Conservation (phyloP, 768 basidiomycete species). For the Agrocybe praecox region DNA sequence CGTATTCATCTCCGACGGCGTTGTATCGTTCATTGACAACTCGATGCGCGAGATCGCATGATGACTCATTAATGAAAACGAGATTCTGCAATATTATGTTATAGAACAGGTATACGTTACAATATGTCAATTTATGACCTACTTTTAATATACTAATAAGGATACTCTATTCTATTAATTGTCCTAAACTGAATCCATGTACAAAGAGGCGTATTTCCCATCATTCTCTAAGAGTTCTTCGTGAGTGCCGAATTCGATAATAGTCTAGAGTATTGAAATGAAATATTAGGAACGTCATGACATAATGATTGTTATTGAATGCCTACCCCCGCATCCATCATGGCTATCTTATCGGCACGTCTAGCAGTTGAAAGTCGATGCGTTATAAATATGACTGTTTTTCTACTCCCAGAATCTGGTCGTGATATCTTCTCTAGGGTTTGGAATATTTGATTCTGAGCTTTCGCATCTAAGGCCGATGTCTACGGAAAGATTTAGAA, state of each 20-base stretch:
- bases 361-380: conserved; percentile 82
- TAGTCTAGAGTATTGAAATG: conserved; percentile 46
- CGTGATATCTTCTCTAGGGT: conserved; percentile 70
- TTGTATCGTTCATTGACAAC: conserved; percentile 69
- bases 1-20: conserved; percentile 65
- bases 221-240: conserved; percentile 60
- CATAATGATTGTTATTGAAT: conserved; percentile 13
- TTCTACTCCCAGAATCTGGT: conserved; percentile 54
- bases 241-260: conserved; percentile 78
- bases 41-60: conserved; percentile 49
- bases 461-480: conserved; percentile 77
- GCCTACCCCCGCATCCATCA: conserved; percentile 78
- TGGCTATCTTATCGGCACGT: conserved; percentile 83
- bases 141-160: conserved; percentile 9
- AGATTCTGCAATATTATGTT: conserved; percentile 4
- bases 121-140: conserved; percentile 8
- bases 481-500: conserved; percentile 48
- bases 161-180: conserved; percentile 8
- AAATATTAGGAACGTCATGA: not conserved
- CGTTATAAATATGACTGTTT: conserved; percentile 83
- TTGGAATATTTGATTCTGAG: conserved; percentile 79
- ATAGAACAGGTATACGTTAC: conserved; percentile 10
- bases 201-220: conserved; percentile 70
- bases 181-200: conserved; percentile 62
- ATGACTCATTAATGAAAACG: conserved; percentile 16